phyloP scores from a whole-genome alignment of 768 basidiomycete species.

The Xerocomellus intermedius region DNA sequence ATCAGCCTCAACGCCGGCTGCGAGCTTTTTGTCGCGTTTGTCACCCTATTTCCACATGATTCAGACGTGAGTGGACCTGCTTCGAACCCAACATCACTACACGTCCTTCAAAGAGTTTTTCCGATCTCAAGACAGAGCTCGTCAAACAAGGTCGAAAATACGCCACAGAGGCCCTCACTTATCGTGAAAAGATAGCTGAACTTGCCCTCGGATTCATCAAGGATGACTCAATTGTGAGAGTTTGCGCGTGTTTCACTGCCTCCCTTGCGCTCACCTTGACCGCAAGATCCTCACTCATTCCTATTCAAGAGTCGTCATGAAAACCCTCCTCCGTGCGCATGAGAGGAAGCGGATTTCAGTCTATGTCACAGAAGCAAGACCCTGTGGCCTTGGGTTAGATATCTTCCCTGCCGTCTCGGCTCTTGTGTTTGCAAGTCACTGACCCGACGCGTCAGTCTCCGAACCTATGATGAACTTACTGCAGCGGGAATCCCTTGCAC shows the following conservation, averaged over 20 bases:
- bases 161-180: slow-evolving; percentile 74
- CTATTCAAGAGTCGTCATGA: slow-evolving; percentile 93
- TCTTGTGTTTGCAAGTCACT: slow-evolving; percentile 7
- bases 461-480: slow-evolving; percentile 85
- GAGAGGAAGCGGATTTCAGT: slow-evolving; percentile 92
- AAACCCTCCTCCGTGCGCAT: slow-evolving; percentile 88
- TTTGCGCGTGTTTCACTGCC: slow-evolving; percentile 19
- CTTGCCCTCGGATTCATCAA: slow-evolving; percentile 90
- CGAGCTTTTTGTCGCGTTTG: slow-evolving; percentile 87
- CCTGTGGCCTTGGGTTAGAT: slow-evolving; percentile 81
- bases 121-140: slow-evolving; percentile 78
- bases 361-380: slow-evolving; percentile 95
- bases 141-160: slow-evolving; percentile 80
- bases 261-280: slow-evolving; percentile 12
- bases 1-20: slow-evolving; percentile 88
- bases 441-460: slow-evolving; percentile 53
- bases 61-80: slow-evolving; percentile 56
- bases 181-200: slow-evolving; percentile 86
- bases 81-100: slow-evolving; percentile 10
- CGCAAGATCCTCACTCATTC: slow-evolving; percentile 92
- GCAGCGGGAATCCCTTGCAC: slow-evolving; percentile 93
- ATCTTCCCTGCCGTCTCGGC: slow-evolving; percentile 2
- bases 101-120: slow-evolving; percentile 60
- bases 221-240: slow-evolving; percentile 83
- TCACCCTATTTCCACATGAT: slow-evolving; percentile 80